Evolutionary conservation across 306 rosid genomes (phyloP), one percentile per base, ranked within the genome.

Genomic region (Aeschynomene evenia): DNA sequence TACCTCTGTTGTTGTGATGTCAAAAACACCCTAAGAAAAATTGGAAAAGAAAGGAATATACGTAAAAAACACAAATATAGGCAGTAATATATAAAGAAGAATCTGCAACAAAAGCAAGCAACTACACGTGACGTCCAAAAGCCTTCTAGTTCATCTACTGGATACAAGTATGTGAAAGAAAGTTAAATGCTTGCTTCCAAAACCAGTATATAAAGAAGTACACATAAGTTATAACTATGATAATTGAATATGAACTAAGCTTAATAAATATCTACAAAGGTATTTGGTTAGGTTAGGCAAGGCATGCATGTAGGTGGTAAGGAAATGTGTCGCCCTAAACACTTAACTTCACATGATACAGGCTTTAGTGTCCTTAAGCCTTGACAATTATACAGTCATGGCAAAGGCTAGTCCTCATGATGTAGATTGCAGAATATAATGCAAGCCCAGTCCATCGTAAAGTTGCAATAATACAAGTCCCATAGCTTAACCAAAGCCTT

Each of bases 1-100:
- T 49, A 93, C 97, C 83, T 90, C 97, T 31, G 98, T 86, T 54
- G 98, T 93, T 66, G 96, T 90, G 76, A 93, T 79, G 69, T 93
- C 98, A 78, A 90, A 51, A 48, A 88, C 94, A 64, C 91, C 94
- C 97, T 88, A 67, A 61, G 45, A 53, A 79, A 76, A 72, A 67
- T 55, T 63, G 36, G 2, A 49, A 75, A 55, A 43, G 59, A 50
- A 66, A 70, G 63, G 28, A 43, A 22, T 57, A 16, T 8, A 29
- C 14, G 16, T 69, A 37, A 74, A 56, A 43, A 72, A 31, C 10
- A 18, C 3, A 34, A 59, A 73, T 26, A 59, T 71, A 68, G 74
- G 61, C 23, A 40, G 20, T 31, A 20, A 73, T 40, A 42, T 7
- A 46, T 50, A 37, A 34, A 65, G 42, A 49, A 68, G 63, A 48